These are phyloP conservation scores for Metschnikowia chrysomelidarum DNA, from an alignment of 805 yeast genomes.

Conservation along the genomic window DNA sequence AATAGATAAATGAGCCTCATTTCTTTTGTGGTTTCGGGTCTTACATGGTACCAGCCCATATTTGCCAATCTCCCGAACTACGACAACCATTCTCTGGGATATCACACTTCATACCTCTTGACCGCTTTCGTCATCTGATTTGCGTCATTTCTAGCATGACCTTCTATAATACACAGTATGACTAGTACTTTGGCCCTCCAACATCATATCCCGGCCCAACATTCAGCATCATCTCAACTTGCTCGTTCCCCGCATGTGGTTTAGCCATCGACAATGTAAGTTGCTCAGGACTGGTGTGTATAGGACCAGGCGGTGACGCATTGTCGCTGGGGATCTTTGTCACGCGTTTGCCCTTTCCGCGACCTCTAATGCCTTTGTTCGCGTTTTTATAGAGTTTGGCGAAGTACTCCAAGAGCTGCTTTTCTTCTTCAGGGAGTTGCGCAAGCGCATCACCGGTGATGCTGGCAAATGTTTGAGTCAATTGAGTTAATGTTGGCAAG, in stretches of 20 bases:
- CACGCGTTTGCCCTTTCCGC: constrained; percentile 54
- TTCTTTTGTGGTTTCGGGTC: too few species aligned
- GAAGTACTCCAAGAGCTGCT: constrained; percentile 71
- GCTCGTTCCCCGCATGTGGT: constrained; percentile 3
- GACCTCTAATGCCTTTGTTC: constrained; percentile 87
- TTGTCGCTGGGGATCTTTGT: constrained; percentile 8
- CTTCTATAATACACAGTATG: too few species aligned
- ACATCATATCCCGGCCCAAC: neutral
- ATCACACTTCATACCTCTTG: too few species aligned
- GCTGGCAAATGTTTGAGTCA: constrained; percentile 68
- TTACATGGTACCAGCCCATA: too few species aligned
- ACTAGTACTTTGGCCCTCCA: constrained; percentile 1
- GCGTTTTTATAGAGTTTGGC: constrained; percentile 81
- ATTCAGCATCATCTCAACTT: neutral
- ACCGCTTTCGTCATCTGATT: too few species aligned
- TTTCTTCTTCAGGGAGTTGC: constrained; percentile 58
- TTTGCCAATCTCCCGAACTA: too few species aligned
- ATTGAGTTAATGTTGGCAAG: constrained; percentile 59
- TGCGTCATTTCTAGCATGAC: too few species aligned
- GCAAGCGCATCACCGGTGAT: constrained; percentile 46
- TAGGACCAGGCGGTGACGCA: constrained; percentile 7
- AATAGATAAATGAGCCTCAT: too few species aligned
- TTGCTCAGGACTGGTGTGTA: constrained; percentile 14
- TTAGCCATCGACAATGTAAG: constrained; percentile 6
- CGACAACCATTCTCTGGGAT: too few species aligned